Conservation (phyloP, 164 flowering plant species). For the Brasenia schreberi region DNA sequence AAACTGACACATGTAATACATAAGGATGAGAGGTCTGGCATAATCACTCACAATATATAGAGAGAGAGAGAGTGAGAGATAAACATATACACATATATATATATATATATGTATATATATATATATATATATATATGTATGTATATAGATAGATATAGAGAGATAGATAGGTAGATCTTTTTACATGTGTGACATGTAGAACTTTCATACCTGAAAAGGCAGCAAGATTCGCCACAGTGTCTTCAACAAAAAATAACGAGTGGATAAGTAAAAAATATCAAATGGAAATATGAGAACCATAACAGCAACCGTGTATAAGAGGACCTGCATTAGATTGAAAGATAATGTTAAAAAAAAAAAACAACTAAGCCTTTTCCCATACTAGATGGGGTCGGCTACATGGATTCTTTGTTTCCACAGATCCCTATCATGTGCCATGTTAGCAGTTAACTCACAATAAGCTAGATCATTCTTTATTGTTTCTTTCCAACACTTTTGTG, state of each 20-base stretch:
- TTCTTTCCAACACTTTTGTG: no score
- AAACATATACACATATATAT: slow-evolving; percentile 1
- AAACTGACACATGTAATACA: no score
- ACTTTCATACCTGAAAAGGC: slow-evolving; percentile 59
- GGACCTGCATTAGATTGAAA: slow-evolving; percentile 43
- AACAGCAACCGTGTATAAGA: slow-evolving; percentile 57
- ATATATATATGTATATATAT: not conserved
- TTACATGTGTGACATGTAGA: no score
- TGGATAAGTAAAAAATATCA: slow-evolving; percentile 78
- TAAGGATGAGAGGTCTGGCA: no score
- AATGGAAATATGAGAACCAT: slow-evolving; percentile 84
- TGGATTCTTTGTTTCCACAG: no score
- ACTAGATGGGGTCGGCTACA: no score
- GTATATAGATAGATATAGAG: no score
- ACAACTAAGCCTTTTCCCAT: no score
- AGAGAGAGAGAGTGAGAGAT: not conserved
- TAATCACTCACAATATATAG: slow-evolving; percentile 1
- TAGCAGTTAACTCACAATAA: no score
- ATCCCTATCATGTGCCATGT: no score
- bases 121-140: slow-evolving; percentile 1
- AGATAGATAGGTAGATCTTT: no score
- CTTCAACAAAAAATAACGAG: slow-evolving; percentile 78
- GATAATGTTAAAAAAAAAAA: not conserved
- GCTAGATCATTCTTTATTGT: no score
- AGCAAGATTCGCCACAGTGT: slow-evolving; percentile 80